Evolutionary conservation across 306 rosid genomes (phyloP).

Genomic region (Quillaja saponaria): DNA sequence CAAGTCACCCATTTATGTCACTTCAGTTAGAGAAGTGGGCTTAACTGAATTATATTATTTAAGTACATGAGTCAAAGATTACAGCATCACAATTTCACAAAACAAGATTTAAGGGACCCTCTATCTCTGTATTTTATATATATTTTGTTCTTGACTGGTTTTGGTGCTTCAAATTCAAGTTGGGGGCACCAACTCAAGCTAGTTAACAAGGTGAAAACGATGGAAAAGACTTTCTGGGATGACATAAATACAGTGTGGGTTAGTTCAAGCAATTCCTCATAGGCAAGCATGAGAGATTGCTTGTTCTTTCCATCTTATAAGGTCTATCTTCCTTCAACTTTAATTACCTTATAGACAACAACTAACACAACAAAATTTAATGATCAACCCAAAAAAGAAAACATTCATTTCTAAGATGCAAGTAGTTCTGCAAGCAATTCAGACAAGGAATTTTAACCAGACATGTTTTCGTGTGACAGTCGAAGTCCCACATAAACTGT

Average conservation of each 20-base stretch:
- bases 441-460: too few species aligned
- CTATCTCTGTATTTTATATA: too few species aligned
- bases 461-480: too few species aligned
- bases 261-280: constrained; percentile 32
- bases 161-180: constrained; percentile 51
- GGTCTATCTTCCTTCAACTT: too few species aligned
- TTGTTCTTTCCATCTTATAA: too few species aligned
- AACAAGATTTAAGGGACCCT: constrained; percentile 33
- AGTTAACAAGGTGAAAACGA: constrained; percentile 15
- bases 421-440: too few species aligned
- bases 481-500: too few species aligned
- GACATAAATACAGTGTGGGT: constrained; percentile 40
- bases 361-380: too few species aligned
- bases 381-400: too few species aligned
- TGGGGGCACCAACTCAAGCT: constrained; percentile 57
- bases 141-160: constrained; percentile 13
- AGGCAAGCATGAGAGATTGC: constrained; percentile 27
- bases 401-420: too few species aligned
- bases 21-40: constrained; percentile 61
- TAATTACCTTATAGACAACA: too few species aligned
- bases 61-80: constrained; percentile 17
- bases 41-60: constrained; percentile 54
- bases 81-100: background rate
- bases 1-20: constrained; percentile 46
- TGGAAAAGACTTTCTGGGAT: constrained; percentile 24